phyloP scores from a whole-genome alignment of 108 stramenopile genomes.

The Parmales sp. region DNA sequence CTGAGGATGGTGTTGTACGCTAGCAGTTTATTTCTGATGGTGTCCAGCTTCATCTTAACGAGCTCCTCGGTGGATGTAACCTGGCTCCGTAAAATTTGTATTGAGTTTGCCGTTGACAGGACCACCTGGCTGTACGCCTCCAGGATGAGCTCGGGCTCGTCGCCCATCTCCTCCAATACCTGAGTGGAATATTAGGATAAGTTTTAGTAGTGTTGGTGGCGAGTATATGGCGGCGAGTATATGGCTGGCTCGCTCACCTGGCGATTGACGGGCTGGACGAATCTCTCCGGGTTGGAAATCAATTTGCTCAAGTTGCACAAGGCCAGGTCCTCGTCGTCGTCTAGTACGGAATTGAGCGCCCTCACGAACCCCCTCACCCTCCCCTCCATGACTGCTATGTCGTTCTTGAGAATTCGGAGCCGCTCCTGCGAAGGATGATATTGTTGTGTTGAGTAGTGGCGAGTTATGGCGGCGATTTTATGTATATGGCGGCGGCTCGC shows the following conservation, averaged over 20 bases:
- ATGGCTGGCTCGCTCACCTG: too few species aligned
- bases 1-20: conserved; percentile 65
- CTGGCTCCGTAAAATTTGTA: conserved; percentile 61
- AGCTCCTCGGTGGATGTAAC: conserved; percentile 64
- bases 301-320: conserved; percentile 73
- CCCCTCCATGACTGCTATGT: conserved; percentile 52
- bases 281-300: conserved; percentile 66
- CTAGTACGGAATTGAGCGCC: conserved; percentile 58
- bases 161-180: conserved; percentile 67
- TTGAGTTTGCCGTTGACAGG: conserved; percentile 44
- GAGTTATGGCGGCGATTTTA: too few species aligned
- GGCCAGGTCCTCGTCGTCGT: conserved; percentile 79
- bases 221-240: too few species aligned
- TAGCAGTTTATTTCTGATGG: conserved; percentile 58
- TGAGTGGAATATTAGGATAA: too few species aligned
- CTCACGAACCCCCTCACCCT: conserved; percentile 65
- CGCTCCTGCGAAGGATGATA: conserved; percentile 53
- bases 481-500: too few species aligned
- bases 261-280: conserved; percentile 62
- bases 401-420: conserved; percentile 59
- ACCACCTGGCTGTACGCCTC: conserved; percentile 68
- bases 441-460: too few species aligned
- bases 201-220: too few species aligned
- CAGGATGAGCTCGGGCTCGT: conserved; percentile 74
- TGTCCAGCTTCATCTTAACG: conserved; percentile 52